Evolutionary conservation across 305 asterid genomes (phyloP).

Genomic region (Rubia balearica): DNA sequence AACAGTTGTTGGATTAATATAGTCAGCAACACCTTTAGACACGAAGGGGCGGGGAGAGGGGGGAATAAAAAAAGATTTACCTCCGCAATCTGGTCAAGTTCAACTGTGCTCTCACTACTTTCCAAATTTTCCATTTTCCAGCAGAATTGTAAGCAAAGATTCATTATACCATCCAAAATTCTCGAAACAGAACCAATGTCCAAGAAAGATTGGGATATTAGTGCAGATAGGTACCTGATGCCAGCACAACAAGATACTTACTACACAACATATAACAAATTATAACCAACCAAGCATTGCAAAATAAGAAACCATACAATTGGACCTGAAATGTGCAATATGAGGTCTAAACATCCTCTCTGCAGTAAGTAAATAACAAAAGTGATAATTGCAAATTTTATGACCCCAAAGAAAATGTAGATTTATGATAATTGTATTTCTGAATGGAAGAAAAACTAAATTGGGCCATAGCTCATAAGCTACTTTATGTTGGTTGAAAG

Average conservation of each 20-base stretch:
- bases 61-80: constrained; percentile 30
- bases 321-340: not conserved
- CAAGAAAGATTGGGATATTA: constrained; percentile 91
- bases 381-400: not conserved
- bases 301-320: not conserved
- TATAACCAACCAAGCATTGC: constrained; percentile 2
- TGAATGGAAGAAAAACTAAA: not conserved
- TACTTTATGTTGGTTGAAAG: not conserved
- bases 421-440: not conserved
- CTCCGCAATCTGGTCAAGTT: constrained; percentile 86
- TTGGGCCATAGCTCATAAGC: not conserved
- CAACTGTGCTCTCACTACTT: constrained; percentile 53
- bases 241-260: not conserved
- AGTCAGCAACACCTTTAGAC: not conserved
- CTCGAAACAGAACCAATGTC: constrained; percentile 98
- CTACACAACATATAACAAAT: not conserved
- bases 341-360: not conserved
- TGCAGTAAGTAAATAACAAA: not conserved
- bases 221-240: constrained; percentile 88
- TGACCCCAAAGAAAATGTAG: not conserved
- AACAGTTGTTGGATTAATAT: not conserved
- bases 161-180: constrained; percentile 94
- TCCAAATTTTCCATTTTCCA: constrained; percentile 87
- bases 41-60: constrained; percentile 13
- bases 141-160: constrained; percentile 88